Conservation (phyloP, 139 green algal species). For the Tetradesmus obliquus region DNA sequence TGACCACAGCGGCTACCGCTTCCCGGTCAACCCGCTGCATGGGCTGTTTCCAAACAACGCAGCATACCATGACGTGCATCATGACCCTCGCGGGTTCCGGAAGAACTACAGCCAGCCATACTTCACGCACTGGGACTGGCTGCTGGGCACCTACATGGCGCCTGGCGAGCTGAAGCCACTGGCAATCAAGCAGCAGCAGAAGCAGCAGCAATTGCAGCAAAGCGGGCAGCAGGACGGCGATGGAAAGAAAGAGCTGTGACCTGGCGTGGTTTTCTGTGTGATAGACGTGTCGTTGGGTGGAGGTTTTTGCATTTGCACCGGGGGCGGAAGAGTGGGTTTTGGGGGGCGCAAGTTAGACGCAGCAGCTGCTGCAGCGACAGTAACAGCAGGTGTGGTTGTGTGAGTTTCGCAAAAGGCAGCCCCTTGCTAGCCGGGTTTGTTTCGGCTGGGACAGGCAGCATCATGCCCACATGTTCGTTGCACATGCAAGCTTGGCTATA, state of each 20-base stretch:
- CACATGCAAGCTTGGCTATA: background rate
- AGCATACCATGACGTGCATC: slow-evolving; percentile 74
- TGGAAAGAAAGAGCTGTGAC: background rate
- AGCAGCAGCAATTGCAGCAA: slow-evolving; percentile 18
- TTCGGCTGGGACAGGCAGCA: no score
- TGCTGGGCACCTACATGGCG: slow-evolving; percentile 68
- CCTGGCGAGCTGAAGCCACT: slow-evolving; percentile 44
- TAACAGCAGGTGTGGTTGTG: no score
- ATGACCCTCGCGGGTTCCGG: slow-evolving; percentile 71
- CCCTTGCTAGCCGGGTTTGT: no score
- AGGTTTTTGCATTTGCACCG: background rate
- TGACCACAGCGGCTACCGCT: slow-evolving; percentile 74
- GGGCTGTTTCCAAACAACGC: slow-evolving; percentile 75
- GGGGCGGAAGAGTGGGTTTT: background rate
- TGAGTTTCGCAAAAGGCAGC: background rate
- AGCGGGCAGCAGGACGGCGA: background rate
- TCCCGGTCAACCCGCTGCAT: slow-evolving; percentile 73
- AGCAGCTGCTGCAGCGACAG: no score
- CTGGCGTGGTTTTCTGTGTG: background rate
- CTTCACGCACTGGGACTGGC: slow-evolving; percentile 74
- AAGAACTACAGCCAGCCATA: slow-evolving; percentile 82
- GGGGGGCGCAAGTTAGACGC: no score
- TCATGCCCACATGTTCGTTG: no score
- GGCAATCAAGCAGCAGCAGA: slow-evolving; percentile 7
- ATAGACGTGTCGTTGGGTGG: background rate